phyloP scores from a whole-genome alignment of 257 asterid species.

The Handroanthus guayacan region DNA sequence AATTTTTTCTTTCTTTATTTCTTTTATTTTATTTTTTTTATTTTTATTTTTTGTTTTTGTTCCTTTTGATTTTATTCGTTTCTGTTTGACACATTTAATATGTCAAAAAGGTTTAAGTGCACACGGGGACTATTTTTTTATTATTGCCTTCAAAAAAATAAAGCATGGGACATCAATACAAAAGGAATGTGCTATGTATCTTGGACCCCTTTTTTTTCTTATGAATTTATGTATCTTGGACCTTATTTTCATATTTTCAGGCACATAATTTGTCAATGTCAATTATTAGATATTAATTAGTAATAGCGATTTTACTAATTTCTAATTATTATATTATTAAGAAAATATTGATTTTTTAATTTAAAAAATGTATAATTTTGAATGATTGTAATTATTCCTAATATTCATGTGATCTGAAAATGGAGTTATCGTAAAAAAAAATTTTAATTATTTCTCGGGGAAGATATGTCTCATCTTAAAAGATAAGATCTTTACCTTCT shows the following conservation, averaged over 20 bases:
- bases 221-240: neutral
- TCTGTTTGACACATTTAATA: conserved; percentile 29
- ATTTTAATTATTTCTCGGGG: too few species aligned
- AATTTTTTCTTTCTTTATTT: too few species aligned
- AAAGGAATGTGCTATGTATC: neutral
- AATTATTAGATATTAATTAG: too few species aligned
- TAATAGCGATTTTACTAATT: neutral
- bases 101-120: conserved; percentile 33
- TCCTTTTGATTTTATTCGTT: neutral
- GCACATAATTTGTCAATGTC: neutral
- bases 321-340: neutral
- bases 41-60: neutral
- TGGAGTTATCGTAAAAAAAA: too few species aligned
- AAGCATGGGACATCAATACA: conserved; percentile 19
- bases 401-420: too few species aligned
- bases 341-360: neutral
- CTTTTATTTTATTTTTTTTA: neutral
- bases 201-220: neutral
- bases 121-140: conserved; percentile 41
- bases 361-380: too few species aligned
- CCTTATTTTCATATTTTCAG: neutral
- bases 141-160: conserved; percentile 17
- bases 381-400: too few species aligned
- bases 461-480: too few species aligned
- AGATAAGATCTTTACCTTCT: too few species aligned